phyloP scores from a whole-genome alignment of 2,329 filamentous ascomycete species.

The Aureobasidium uvarum region DNA sequence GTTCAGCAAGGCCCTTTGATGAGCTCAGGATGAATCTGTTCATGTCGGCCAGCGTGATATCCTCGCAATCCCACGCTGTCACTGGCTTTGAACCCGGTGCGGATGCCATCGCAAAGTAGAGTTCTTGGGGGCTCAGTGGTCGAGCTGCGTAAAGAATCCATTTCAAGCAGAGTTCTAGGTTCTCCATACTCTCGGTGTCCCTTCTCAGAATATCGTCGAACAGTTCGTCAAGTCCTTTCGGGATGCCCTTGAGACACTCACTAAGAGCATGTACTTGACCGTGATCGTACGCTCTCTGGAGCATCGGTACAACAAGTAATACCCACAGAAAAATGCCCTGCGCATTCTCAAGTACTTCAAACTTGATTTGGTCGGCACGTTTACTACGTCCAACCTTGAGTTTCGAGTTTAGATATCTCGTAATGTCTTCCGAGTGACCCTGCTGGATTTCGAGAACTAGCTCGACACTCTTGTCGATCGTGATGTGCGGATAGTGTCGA shows the following conservation, averaged over 20 bases:
- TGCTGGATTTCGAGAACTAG: conserved; percentile 41
- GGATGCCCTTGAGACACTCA: background rate
- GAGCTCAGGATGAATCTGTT: conserved; percentile 40
- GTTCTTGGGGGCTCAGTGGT: background rate
- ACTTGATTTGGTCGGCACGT: background rate
- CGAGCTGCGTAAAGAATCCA: background rate
- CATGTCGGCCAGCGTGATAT: conserved; percentile 31
- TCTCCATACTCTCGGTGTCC: background rate
- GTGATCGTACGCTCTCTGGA: background rate
- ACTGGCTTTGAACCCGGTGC: background rate
- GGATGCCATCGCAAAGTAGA: background rate
- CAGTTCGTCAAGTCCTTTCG: background rate
- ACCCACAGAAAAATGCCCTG: background rate
- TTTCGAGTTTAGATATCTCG: background rate
- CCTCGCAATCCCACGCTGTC: background rate
- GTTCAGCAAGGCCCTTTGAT: conserved; percentile 54
- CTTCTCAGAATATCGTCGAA: background rate
- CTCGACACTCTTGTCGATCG: conserved; percentile 33
- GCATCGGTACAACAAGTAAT: background rate
- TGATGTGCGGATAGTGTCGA: conserved; percentile 50
- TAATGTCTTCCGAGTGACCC: conserved; percentile 40
- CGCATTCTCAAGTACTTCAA: background rate
- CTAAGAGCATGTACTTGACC: background rate
- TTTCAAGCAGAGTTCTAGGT: background rate
- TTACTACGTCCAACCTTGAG: background rate